phyloP scores from a whole-genome alignment of 164 flowering plant species.

The Vitis cinerea region DNA sequence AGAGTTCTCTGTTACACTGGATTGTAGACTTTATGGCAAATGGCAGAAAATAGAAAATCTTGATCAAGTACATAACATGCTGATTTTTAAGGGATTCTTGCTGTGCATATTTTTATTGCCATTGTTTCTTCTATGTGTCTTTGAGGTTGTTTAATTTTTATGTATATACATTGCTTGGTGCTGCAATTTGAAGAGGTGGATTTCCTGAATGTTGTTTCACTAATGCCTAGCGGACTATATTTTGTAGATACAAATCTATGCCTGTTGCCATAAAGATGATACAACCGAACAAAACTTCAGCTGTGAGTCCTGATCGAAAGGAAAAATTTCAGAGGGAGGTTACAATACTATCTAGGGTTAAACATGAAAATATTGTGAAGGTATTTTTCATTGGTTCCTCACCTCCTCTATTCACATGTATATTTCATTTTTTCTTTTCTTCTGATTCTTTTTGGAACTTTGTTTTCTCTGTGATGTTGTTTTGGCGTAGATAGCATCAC shows the following conservation, averaged over 20 bases:
- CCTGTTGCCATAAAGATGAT: slow-evolving; percentile 45
- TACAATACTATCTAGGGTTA: slow-evolving; percentile 19
- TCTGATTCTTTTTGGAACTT: too few relatives aligned
- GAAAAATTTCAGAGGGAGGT: slow-evolving; percentile 44
- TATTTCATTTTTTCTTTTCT: not conserved
- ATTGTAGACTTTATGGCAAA: too few relatives aligned
- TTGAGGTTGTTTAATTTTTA: not conserved
- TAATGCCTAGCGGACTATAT: not conserved
- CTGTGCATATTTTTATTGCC: too few relatives aligned
- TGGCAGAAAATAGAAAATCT: too few relatives aligned
- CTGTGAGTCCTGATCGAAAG: slow-evolving; percentile 19
- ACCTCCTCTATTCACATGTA: not conserved
- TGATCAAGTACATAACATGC: too few relatives aligned
- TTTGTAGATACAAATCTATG: slow-evolving; percentile 26
- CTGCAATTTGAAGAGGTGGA: slow-evolving; percentile 1
- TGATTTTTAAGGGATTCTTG: too few relatives aligned
- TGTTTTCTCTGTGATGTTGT: not conserved
- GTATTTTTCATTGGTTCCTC: slow-evolving; percentile 17
- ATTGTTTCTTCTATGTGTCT: too few relatives aligned
- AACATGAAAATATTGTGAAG: slow-evolving; percentile 40
- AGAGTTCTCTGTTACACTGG: too few relatives aligned
- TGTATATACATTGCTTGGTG: not conserved
- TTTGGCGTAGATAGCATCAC: too few relatives aligned
- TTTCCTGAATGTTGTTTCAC: not conserved
- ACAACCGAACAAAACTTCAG: slow-evolving; percentile 21